Evolutionary conservation across 2,329 filamentous ascomycete species (phyloP).

Genomic region (Penicillium sp.): DNA sequence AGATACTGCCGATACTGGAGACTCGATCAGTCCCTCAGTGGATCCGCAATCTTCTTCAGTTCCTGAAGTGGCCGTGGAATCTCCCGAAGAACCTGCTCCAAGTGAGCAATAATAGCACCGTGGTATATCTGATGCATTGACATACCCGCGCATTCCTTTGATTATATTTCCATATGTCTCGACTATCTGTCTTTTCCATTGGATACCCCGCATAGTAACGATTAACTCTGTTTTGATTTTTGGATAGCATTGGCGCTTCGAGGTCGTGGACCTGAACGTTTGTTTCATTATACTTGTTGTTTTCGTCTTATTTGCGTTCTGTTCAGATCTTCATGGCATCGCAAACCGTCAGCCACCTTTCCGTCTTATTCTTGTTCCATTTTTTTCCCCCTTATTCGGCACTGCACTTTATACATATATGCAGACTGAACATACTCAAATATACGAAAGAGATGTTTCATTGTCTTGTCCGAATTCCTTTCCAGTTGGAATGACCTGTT

Average conservation of each 20-base stretch:
- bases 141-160: not conserved
- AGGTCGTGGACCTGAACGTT: not conserved
- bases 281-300: not conserved
- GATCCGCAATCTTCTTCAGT: not conserved
- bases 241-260: conserved; percentile 1
- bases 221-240: conserved; percentile 6
- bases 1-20: conserved; percentile 29
- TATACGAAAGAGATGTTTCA: conserved; percentile 21
- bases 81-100: not conserved
- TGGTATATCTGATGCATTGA: not conserved
- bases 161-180: conserved; percentile 21
- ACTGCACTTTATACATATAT: conserved; percentile 1
- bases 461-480: not conserved
- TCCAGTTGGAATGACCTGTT: not conserved
- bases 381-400: not conserved
- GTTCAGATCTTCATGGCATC: not conserved
- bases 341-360: not conserved
- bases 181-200: conserved; percentile 22
- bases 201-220: conserved; percentile 35
- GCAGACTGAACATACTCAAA: conserved; percentile 18
- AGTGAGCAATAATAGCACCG: not conserved
- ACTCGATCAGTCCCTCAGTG: conserved; percentile 14
- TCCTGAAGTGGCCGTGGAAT: not conserved
- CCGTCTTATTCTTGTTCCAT: conserved; percentile 1
- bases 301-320: not conserved